Evolutionary conservation across 345 rosid species (phyloP).

Genomic region (Bruguiera sexangula): DNA sequence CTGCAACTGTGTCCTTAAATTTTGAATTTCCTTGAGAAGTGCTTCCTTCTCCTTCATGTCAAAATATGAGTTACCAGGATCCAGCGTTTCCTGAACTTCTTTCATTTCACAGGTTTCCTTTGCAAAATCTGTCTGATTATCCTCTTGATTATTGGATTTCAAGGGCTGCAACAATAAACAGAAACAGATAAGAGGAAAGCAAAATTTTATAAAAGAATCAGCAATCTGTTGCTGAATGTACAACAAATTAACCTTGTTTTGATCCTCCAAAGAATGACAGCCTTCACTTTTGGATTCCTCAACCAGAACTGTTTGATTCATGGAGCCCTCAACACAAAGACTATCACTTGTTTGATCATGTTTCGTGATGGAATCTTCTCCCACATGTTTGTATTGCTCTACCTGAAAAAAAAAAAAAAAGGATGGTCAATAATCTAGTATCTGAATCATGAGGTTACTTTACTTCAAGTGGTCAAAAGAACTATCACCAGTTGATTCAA

Average conservation of each 20-base stretch:
- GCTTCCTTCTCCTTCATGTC: conserved; percentile 69
- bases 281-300: conserved; percentile 28
- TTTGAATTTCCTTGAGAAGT: conserved; percentile 73
- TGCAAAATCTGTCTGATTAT: conserved; percentile 26
- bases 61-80: conserved; percentile 24
- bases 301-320: conserved; percentile 27
- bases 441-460: background rate
- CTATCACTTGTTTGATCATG: conserved; percentile 1
- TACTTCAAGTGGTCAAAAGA: conserved; percentile 6
- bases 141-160: background rate
- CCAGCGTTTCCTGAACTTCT: conserved; percentile 44
- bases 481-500: conserved; percentile 52
- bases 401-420: conserved; percentile 34
- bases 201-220: background rate
- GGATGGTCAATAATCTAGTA: conserved; percentile 8
- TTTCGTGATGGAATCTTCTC: conserved; percentile 13
- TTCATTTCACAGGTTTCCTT: conserved; percentile 43
- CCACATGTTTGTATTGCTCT: conserved; percentile 49
- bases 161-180: conserved; percentile 15
- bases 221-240: conserved; percentile 1
- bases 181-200: background rate
- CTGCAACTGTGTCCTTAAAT: conserved; percentile 59
- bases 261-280: conserved; percentile 24
- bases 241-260: conserved; percentile 32
- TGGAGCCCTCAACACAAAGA: conserved; percentile 10